Evolutionary conservation across 228 moss, liverwort and hornwort genomes (phyloP).

Genomic region (Sphagnum fallax): DNA sequence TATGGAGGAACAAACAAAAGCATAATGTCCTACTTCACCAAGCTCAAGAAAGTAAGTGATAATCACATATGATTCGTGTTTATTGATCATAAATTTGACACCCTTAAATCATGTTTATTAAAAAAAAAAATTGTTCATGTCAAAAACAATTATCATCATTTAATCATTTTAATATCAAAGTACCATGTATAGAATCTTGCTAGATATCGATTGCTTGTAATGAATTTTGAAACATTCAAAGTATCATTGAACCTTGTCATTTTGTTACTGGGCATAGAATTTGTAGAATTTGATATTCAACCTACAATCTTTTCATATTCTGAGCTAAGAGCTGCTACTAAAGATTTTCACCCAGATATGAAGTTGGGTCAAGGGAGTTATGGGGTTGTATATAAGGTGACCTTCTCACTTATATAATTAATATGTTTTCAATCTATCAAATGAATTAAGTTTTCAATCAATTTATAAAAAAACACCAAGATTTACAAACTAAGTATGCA

Average conservation of each 20-base stretch:
- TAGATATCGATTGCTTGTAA: background rate
- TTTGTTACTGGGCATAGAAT: constrained; percentile 20
- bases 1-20: background rate
- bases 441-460: background rate
- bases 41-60: background rate
- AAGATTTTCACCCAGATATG: constrained; percentile 41
- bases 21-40: background rate
- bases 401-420: background rate
- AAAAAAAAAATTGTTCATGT: background rate
- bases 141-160: background rate
- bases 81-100: background rate
- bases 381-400: constrained; percentile 69
- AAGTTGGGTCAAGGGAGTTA: constrained; percentile 66
- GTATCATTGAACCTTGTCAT: constrained; percentile 3
- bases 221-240: background rate
- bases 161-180: background rate
- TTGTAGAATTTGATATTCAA: constrained; percentile 66
- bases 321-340: constrained; percentile 41
- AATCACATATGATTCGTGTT: background rate
- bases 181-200: background rate
- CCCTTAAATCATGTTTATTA: background rate
- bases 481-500: background rate
- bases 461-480: background rate
- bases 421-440: background rate
- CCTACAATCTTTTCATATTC: constrained; percentile 55